phyloP scores from a whole-genome alignment of 2,329 filamentous ascomycete species.

The Pyricularia sp. region DNA sequence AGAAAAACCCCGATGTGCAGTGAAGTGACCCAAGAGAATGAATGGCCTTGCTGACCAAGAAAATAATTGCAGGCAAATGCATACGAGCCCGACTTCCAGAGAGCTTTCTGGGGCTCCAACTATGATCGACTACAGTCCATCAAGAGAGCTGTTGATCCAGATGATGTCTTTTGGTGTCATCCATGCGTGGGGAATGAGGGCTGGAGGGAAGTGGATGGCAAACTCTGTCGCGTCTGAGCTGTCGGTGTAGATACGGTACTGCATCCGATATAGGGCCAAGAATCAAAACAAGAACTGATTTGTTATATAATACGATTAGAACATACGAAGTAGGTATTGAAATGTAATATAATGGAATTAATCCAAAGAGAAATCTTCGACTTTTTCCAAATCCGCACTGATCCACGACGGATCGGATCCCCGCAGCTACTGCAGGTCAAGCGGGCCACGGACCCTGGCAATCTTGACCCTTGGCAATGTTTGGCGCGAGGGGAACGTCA shows the following conservation, averaged over 20 bases:
- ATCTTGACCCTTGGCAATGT: neutral
- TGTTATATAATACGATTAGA: too few species aligned
- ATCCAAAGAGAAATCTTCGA: too few species aligned
- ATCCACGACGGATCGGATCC: neutral
- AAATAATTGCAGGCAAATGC: constrained; percentile 4
- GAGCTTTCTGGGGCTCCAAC: constrained; percentile 20
- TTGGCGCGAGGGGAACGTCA: neutral
- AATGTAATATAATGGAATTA: too few species aligned
- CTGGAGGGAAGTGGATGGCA: constrained; percentile 13
- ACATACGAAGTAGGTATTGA: too few species aligned
- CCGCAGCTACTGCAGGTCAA: neutral
- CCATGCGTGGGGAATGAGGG: constrained; percentile 25
- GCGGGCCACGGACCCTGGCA: neutral
- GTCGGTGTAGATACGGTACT: neutral
- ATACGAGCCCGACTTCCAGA: constrained; percentile 13
- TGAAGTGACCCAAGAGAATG: neutral
- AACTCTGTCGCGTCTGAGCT: constrained; percentile 11
- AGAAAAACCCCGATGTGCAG: too few species aligned
- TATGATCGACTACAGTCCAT: constrained; percentile 24
- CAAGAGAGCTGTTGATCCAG: constrained; percentile 25
- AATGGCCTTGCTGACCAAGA: neutral
- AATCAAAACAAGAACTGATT: neutral
- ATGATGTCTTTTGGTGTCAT: constrained; percentile 28
- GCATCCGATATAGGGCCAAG: neutral
- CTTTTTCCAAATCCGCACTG: neutral